Evolutionary conservation across 129 eudicot genomes (phyloP).

Genomic region (Flaveria robusta): DNA sequence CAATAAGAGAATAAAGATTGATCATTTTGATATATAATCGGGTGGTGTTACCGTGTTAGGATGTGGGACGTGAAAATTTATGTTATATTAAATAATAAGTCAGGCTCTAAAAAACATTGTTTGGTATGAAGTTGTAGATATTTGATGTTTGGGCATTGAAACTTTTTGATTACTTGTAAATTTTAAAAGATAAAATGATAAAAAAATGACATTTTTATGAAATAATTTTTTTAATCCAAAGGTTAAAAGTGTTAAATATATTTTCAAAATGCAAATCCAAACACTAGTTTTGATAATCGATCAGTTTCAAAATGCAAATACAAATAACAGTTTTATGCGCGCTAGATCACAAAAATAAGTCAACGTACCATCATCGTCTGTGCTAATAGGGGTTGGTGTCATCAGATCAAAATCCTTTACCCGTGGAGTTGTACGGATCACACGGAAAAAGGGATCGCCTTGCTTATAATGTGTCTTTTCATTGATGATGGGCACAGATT

Average conservation of each 20-base stretch:
- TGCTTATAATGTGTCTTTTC: constrained; percentile 45
- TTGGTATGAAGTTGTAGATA: not conserved
- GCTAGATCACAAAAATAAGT: constrained; percentile 8
- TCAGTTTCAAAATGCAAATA: not conserved
- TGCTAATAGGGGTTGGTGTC: constrained; percentile 21
- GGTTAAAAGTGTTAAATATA: too few relatives aligned
- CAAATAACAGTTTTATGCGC: not conserved
- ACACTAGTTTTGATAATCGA: not conserved
- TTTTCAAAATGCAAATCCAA: not conserved
- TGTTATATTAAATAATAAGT: not conserved
- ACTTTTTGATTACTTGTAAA: not conserved
- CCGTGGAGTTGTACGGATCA: constrained; percentile 60
- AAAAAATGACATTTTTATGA: not conserved
- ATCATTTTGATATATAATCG: too few relatives aligned
- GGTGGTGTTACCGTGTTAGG: too few relatives aligned
- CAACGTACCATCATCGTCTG: constrained; percentile 51
- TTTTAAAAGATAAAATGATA: too few relatives aligned
- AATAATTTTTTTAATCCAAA: too few relatives aligned
- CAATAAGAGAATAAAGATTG: constrained; percentile 2
- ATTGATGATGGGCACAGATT: constrained; percentile 59
- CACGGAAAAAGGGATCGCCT: constrained; percentile 72
- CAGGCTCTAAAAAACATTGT: not conserved
- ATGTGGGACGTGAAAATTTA: not conserved
- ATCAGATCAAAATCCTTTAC: constrained; percentile 44
- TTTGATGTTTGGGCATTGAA: not conserved